A percentile compares a stretch with the other conserved stretches of the same genome.
phyloP scores from a whole-genome alignment of 129 eudicot species.

The Flaveria bidentis region DNA sequence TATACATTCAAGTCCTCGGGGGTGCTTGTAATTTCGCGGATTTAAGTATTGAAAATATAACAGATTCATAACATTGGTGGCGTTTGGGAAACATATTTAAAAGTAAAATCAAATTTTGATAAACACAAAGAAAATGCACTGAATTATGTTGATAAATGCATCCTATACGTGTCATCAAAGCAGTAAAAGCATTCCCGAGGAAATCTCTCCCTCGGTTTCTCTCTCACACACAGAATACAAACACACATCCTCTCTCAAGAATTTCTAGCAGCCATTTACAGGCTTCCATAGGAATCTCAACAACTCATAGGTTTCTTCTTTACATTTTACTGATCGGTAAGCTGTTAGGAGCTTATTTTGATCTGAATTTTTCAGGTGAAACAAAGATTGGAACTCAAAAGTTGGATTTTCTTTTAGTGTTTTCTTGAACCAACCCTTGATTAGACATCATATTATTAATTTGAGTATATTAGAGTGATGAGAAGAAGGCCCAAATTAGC shows the following conservation, averaged over 20 bases:
- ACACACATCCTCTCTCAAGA: slow-evolving; percentile 31
- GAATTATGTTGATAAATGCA: slow-evolving; percentile 65
- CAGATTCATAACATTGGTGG: not conserved
- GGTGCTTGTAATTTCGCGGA: not conserved
- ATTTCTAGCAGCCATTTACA: too few relatives aligned
- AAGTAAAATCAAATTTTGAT: not conserved
- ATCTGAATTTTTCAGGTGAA: not conserved
- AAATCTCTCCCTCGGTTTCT: slow-evolving; percentile 26
- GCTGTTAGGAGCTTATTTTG: slow-evolving; percentile 17
- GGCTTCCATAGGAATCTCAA: slow-evolving; percentile 26
- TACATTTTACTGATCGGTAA: slow-evolving; percentile 31
- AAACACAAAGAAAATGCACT: slow-evolving; percentile 43
- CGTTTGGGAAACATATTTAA: not conserved
- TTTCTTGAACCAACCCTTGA: not conserved
- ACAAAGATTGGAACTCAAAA: not conserved
- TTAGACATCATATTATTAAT: not conserved
- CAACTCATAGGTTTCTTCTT: not conserved
- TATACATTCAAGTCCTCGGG: not conserved
- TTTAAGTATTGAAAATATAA: not conserved
- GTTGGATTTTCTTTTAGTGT: not conserved
- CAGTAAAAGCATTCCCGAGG: slow-evolving; percentile 48
- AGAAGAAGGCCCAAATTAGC: slow-evolving; percentile 7
- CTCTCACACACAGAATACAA: not conserved
- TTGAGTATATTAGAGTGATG: not conserved
- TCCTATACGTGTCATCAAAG: slow-evolving; percentile 64